Evolutionary conservation across 352 stramenopile species (phyloP).

Genomic region (Phytophthora citrophthora): DNA sequence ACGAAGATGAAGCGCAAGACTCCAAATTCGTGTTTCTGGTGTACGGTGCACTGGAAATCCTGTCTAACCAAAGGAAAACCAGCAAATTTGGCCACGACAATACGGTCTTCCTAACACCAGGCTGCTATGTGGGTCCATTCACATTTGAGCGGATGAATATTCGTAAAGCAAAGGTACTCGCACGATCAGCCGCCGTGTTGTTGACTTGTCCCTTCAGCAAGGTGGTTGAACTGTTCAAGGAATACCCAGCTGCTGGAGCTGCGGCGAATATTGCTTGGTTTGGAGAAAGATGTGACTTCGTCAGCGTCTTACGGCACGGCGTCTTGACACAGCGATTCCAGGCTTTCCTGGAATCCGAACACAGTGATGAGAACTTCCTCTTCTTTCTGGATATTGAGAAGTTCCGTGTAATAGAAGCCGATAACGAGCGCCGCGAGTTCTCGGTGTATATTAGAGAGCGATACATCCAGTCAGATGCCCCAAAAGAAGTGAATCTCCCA

Average conservation of each 20-base stretch:
- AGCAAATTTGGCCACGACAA: slow-evolving; percentile 37
- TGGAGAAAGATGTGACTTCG: slow-evolving; percentile 69
- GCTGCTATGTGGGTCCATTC: slow-evolving; percentile 77
- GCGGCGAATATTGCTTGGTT: slow-evolving; percentile 83
- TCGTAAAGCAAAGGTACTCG: slow-evolving; percentile 50
- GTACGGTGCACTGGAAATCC: slow-evolving; percentile 74
- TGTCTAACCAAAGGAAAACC: slow-evolving; percentile 38
- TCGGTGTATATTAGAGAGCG: slow-evolving; percentile 53
- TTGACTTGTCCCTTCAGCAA: slow-evolving; percentile 59
- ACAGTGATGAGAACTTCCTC: slow-evolving; percentile 82
- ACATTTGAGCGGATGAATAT: slow-evolving; percentile 73
- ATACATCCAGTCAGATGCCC: slow-evolving; percentile 63
- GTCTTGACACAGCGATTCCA: slow-evolving; percentile 68
- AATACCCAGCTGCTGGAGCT: slow-evolving; percentile 62
- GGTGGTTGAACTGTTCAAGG: slow-evolving; percentile 55
- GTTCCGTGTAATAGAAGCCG: slow-evolving; percentile 38
- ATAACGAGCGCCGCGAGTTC: slow-evolving; percentile 35
- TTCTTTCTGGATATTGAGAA: slow-evolving; percentile 77
- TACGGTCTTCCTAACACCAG: slow-evolving; percentile 67
- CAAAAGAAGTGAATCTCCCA: slow-evolving; percentile 79
- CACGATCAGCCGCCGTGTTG: slow-evolving; percentile 58
- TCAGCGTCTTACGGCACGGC: slow-evolving; percentile 63
- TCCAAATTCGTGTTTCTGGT: slow-evolving; percentile 67
- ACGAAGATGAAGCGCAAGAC: slow-evolving; percentile 47
- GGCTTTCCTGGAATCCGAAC: slow-evolving; percentile 71